Evolutionary conservation across 495 filamentous ascomycete genomes (phyloP).

Genomic region (Penicillium pulvis): DNA sequence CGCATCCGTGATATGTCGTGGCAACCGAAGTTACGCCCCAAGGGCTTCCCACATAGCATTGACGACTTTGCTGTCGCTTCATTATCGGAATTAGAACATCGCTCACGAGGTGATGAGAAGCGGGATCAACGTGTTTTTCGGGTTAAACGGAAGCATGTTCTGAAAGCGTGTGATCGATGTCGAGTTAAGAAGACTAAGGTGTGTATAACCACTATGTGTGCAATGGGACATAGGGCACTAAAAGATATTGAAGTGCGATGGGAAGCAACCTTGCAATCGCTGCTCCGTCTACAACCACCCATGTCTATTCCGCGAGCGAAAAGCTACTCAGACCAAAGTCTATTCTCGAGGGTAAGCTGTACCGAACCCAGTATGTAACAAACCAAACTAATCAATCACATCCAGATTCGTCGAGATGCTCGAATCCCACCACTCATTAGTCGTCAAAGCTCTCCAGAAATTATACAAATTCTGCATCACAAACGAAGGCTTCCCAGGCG

Average conservation of each 20-base stretch:
- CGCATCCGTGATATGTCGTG: constrained; percentile 32
- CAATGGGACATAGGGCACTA: not conserved
- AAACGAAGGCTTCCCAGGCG: constrained; percentile 51
- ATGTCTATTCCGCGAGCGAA: constrained; percentile 51
- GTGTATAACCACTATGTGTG: constrained; percentile 6
- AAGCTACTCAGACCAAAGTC: constrained; percentile 50
- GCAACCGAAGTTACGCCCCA: constrained; percentile 48
- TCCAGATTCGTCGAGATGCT: constrained; percentile 52
- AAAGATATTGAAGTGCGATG: constrained; percentile 40
- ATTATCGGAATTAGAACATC: constrained; percentile 37
- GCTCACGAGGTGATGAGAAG: constrained; percentile 40
- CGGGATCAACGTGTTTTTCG: constrained; percentile 49
- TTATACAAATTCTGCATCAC: constrained; percentile 48
- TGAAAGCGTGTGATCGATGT: constrained; percentile 52
- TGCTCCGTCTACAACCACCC: constrained; percentile 51
- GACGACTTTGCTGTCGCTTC: constrained; percentile 39
- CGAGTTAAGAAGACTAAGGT: constrained; percentile 54
- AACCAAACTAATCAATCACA: not conserved
- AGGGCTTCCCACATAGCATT: constrained; percentile 44
- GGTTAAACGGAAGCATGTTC: constrained; percentile 53
- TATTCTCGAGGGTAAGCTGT: constrained; percentile 47
- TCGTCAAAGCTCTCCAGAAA: constrained; percentile 48
- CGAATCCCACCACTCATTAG: constrained; percentile 48
- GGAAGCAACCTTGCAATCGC: constrained; percentile 51
- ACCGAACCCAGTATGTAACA: not conserved